A percentile compares a stretch with the other conserved stretches of the same genome.
Evolutionary conservation across 176 grass and related monocot species (phyloP).

Genomic region (Otatea glauca): DNA sequence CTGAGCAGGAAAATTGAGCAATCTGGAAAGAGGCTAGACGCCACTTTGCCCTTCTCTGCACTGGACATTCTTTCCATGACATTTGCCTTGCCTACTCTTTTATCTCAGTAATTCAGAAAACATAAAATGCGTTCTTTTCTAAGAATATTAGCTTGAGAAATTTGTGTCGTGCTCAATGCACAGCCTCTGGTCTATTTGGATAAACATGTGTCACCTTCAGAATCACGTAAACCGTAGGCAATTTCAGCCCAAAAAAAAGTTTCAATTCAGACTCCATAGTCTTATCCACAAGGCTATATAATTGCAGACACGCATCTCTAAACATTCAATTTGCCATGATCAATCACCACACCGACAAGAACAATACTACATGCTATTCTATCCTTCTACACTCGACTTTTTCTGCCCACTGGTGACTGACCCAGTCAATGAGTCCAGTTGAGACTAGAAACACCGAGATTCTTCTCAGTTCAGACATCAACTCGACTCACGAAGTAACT

Average conservation of each 20-base stretch:
- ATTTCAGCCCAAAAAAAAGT: constrained; percentile 3
- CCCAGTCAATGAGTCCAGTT: constrained; percentile 27
- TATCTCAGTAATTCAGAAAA: neutral
- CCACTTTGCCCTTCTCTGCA: neutral
- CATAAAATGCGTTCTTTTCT: neutral
- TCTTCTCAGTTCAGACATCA: neutral
- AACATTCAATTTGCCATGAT: constrained; percentile 36
- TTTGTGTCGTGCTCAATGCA: constrained; percentile 4
- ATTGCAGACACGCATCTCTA: constrained; percentile 14
- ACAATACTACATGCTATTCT: neutral
- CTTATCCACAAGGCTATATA: constrained; percentile 33
- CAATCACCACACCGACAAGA: constrained; percentile 34
- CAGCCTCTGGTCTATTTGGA: constrained; percentile 29
- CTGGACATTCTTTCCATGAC: neutral
- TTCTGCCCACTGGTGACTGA: neutral
- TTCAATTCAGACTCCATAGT: constrained; percentile 33
- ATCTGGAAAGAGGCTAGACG: constrained; percentile 31
- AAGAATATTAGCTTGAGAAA: neutral
- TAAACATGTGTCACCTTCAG: constrained; percentile 26
- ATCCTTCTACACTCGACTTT: constrained; percentile 22
- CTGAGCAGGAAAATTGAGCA: constrained; percentile 23
- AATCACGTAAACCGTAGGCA: constrained; percentile 21
- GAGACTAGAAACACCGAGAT: constrained; percentile 21
- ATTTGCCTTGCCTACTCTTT: constrained; percentile 5
- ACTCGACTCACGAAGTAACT: constrained; percentile 17